Base-by-base conservation (phyloP, 768 basidiomycete genomes). In the Kwoniella mangroviensis region DNA sequence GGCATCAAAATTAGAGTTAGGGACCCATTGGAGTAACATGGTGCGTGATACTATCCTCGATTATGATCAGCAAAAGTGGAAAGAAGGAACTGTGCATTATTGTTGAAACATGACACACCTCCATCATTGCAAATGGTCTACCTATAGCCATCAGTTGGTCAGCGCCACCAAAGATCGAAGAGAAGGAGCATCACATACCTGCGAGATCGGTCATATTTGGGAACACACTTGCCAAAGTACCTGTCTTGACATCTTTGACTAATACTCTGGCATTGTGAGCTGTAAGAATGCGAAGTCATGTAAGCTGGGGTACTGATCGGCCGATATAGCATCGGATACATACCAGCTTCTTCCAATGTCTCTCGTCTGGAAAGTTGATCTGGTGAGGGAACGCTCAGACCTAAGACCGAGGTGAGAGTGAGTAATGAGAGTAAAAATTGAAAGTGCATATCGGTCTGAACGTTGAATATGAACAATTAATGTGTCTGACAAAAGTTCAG, bases 1-100 rank as follows among this genome's bases (percentile, higher is more conserved):
- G 82, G 82, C 42, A 83, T 60, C 24, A 83, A 71, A 10, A 81
- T 64, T 65, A 83, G 78, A 0, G 79, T 76, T 15, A 83, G 69
- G 10, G 76, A 73, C 7, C 80, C 77, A 7, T 77, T 66, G 3
- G 78, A 60, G 60, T 75, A 73, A 52, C 82, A 83, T 26, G 82
- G 80, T 34, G 81, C 80, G 63, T 82, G 77, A 65, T 75, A 80
- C 75, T 76, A 71, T n/a, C n/a, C n/a, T 24, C 34, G 41, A 41
- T 26, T 21, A 57, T 34, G 6, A 26, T 57, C 55, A 57, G 55
- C 55, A 26, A 2, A 21, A 4, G 19, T 57, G 2, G 52, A 28
- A 34, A 7, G 21, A 19, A 49, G 45, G 19, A 11, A 19, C 1
- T 49, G 45, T 34, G 34, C 1, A 63, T 22, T 28, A 63, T 22